A percentile compares a stretch with the other conserved stretches of the same genome.
phyloP scores from a whole-genome alignment of 164 flowering plant species.

The Annona squamosa region DNA sequence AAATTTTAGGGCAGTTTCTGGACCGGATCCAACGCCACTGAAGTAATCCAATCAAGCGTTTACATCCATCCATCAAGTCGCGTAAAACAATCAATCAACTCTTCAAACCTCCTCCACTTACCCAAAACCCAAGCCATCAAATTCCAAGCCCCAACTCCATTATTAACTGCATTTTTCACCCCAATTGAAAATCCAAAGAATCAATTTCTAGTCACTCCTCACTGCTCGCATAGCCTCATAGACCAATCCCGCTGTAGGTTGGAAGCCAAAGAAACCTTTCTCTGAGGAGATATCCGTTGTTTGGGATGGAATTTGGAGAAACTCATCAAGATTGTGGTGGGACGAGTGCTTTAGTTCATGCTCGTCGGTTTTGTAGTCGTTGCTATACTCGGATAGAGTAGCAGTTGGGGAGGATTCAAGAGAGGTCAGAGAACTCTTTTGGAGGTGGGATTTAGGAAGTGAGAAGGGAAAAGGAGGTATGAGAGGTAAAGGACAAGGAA shows the following conservation, averaged over 20 bases:
- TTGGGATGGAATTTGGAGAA: conserved; percentile 27
- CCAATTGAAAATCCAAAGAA: conserved; percentile 70
- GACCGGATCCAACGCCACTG: too few relatives aligned
- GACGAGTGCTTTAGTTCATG: neutral
- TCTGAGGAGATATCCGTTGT: conserved; percentile 31
- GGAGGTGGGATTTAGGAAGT: conserved; percentile 1
- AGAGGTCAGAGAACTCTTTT: conserved; percentile 12
- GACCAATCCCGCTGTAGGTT: conserved; percentile 31
- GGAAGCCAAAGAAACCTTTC: conserved; percentile 42
- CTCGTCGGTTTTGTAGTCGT: conserved; percentile 5
- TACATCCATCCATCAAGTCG: neutral
- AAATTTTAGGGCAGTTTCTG: too few relatives aligned
- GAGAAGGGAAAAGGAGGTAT: neutral
- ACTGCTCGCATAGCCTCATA: conserved; percentile 50
- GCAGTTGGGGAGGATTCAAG: conserved; percentile 13
- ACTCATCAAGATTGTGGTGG: conserved; percentile 16
- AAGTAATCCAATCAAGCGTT: too few relatives aligned
- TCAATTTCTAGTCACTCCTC: conserved; percentile 66
- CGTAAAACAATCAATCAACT: conserved; percentile 30
- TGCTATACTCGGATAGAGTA: conserved; percentile 4
- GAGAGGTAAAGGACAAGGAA: neutral
- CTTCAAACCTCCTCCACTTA: conserved; percentile 53
- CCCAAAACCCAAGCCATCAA: conserved; percentile 80
- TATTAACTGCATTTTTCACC: conserved; percentile 36
- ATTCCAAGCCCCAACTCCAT: conserved; percentile 29